These are phyloP conservation scores for Lasiosphaeriaceae sp. DNA, from an alignment of 495 filamentous ascomycete species.

Conservation along the genomic window DNA sequence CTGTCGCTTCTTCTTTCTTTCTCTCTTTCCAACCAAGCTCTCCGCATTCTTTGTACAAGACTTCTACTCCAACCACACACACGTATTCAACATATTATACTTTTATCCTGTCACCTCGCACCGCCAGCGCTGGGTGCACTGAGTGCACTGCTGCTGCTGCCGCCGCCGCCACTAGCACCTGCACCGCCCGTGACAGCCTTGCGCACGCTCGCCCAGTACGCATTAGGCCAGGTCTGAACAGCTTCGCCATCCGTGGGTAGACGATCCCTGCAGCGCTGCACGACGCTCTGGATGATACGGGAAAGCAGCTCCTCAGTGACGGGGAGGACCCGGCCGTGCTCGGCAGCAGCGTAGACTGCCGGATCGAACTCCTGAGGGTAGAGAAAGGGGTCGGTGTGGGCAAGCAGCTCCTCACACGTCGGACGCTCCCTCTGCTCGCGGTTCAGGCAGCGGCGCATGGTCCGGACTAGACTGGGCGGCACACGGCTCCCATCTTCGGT, in stretches of 20 bases:
- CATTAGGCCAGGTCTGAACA: slow-evolving; percentile 61
- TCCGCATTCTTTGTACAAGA: too few relatives aligned
- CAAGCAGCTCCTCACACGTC: slow-evolving; percentile 71
- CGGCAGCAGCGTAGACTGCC: slow-evolving; percentile 31
- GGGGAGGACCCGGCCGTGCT: slow-evolving; percentile 58
- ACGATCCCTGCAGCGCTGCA: slow-evolving; percentile 65
- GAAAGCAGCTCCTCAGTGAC: slow-evolving; percentile 74
- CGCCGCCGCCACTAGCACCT: slow-evolving; percentile 9
- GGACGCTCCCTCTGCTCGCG: slow-evolving; percentile 74
- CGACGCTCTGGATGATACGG: slow-evolving; percentile 71
- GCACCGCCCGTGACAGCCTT: slow-evolving; percentile 28
- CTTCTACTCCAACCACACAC: too few relatives aligned
- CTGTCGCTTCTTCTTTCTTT: too few relatives aligned
- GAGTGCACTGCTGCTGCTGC: neutral
- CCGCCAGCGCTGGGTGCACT: neutral
- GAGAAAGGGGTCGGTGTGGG: slow-evolving; percentile 70
- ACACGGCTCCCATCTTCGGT: slow-evolving; percentile 72
- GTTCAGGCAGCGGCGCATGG: slow-evolving; percentile 73
- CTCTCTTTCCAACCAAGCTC: too few relatives aligned
- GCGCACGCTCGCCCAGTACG: slow-evolving; percentile 52
- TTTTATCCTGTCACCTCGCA: too few relatives aligned
- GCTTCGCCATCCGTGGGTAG: slow-evolving; percentile 67
- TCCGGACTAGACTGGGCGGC: slow-evolving; percentile 64
- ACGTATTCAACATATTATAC: too few relatives aligned
- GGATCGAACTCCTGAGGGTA: slow-evolving; percentile 61